These are phyloP conservation scores for Solanum gandarillasii DNA, from an alignment of 257 asterid genomes.

Conservation along the genomic window DNA sequence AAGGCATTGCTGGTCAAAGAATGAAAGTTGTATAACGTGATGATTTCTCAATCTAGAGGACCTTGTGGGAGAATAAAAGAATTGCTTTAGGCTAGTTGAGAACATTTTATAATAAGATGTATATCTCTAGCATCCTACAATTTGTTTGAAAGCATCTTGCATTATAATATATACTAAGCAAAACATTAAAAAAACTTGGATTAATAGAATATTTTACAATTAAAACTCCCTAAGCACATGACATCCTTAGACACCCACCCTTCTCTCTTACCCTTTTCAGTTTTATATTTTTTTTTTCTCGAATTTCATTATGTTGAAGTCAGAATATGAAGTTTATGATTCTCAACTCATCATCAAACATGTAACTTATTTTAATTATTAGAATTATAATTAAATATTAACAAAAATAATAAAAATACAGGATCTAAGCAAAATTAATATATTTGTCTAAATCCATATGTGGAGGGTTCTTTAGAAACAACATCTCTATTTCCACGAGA, in stretches of 20 bases:
- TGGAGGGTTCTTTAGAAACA: too few species aligned
- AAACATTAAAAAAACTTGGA: neutral
- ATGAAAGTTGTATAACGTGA: slow-evolving; percentile 6
- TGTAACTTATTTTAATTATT: too few species aligned
- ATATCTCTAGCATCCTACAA: neutral
- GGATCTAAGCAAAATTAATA: neutral
- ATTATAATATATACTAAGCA: neutral
- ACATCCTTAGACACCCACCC: neutral
- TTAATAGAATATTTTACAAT: neutral
- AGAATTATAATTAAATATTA: too few species aligned
- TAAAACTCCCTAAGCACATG: neutral
- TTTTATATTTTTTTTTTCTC: neutral
- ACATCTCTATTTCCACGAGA: too few species aligned
- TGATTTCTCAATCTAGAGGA: slow-evolving; percentile 24
- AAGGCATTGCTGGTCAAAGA: slow-evolving; percentile 20
- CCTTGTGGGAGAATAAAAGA: neutral
- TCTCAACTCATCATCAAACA: neutral
- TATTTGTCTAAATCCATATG: neutral
- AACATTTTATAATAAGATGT: neutral
- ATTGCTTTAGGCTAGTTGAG: neutral
- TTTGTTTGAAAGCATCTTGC: neutral
- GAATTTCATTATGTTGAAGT: neutral
- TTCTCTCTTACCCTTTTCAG: neutral
- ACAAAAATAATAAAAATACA: too few species aligned
- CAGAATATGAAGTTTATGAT: neutral